Base-by-base conservation (phyloP, 805 yeast genomes). In the Barnettozyma pratensis region DNA sequence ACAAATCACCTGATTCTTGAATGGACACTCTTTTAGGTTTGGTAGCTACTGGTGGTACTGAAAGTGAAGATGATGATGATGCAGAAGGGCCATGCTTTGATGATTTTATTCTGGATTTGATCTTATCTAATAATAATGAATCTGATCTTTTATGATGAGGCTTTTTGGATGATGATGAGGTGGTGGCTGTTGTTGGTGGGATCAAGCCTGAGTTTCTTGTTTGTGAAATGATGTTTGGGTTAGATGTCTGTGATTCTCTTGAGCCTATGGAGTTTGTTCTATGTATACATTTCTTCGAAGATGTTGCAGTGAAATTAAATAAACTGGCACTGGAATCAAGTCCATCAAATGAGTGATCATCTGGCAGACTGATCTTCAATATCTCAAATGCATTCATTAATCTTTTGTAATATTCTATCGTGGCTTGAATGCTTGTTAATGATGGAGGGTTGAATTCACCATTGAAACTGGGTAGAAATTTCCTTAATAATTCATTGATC, bases 321-420 rank as follows among this genome's bases (percentile, higher is more conserved):
- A 19, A 19, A 19, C 19, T 19, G 19, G 19, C 19, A 19, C 19
- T 19, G 19, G 19, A 2, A 19, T 19, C 19, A 19, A 19, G 5
- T 32, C 34, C 37, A 7, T 27, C 39, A 26, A 27, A 38, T 6
- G 35, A 37, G 6, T 14, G 47, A 0, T 32, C 37, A 4, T 47
- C 39, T 3, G 25, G 29, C 11, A 3, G 7, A 4, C 4, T 26
- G 6, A 9, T 38, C 5, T 48, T 47, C 37, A 59, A 46, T 4
- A 55, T 48, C 7, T 58, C 61, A 45, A 58, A 61, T 6, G 64
- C 64, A 42, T 53, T 54, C 57, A 59, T 53, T 8, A 61, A 39
- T 39, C 56, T 59, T 12, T 50, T 49, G 37, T 61, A 61, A 38
- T 61, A 61, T 6, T 37, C 43, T 7, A 61, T 39, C 1, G 54